Conservation (phyloP, 208 protist species). For the Endotrypanum monterogeii region DNA sequence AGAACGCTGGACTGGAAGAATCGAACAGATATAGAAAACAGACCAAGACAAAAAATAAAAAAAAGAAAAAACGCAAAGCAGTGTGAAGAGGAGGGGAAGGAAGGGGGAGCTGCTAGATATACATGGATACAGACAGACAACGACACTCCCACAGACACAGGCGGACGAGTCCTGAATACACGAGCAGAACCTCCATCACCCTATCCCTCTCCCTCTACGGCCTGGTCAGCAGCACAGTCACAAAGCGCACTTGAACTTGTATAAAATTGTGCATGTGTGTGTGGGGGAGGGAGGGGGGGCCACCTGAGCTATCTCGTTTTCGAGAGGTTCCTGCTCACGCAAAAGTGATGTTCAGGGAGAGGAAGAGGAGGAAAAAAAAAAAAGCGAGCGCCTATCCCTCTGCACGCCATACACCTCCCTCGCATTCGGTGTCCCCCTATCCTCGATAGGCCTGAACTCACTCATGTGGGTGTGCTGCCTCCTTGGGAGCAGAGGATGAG, state of each 20-base stretch:
- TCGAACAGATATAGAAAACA: too few species aligned
- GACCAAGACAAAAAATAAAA: not conserved
- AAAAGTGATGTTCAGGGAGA: too few species aligned
- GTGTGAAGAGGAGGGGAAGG: not conserved
- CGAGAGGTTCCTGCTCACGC: too few species aligned
- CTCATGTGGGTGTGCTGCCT: conserved; percentile 19
- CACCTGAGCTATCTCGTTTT: too few species aligned
- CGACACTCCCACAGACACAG: not conserved
- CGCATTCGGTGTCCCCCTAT: too few species aligned
- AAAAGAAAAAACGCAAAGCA: not conserved
- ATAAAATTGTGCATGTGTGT: not conserved
- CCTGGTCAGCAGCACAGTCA: not conserved
- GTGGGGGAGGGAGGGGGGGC: too few species aligned
- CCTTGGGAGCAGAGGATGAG: conserved; percentile 6
- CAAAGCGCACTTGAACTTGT: not conserved
- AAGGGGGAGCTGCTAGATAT: not conserved
- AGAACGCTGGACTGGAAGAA: too few species aligned
- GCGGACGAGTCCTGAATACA: too few species aligned
- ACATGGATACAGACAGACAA: not conserved
- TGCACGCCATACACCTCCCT: not conserved
- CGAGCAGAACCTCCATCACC: not conserved
- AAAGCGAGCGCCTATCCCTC: not conserved
- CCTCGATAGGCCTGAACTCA: not conserved
- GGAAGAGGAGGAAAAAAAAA: too few species aligned
- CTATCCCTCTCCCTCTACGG: not conserved